Base-by-base conservation (phyloP, 768 basidiomycete species). In the Mycena rebaudengoi region DNA sequence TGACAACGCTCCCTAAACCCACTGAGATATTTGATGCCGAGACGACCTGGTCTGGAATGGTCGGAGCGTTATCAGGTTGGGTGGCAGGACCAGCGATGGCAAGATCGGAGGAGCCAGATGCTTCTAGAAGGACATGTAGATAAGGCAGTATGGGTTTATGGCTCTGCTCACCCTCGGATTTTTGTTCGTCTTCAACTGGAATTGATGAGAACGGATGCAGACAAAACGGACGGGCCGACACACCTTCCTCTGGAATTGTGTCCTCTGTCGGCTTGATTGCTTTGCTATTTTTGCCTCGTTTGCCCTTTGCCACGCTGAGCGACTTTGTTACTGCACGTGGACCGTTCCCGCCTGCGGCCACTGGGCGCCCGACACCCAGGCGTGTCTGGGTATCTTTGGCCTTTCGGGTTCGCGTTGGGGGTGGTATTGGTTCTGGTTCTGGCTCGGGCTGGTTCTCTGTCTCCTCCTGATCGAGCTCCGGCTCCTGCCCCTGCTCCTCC, bases 361-460 rank as follows among this genome's bases (percentile, higher is more conserved):
- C 80, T 10, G 92, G 92, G 67, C 88, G 82, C 3, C 92, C 92
- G 14, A 92, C 86, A 51, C 92, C 92, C 18, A 94, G 81, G 65
- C 80, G 81, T 40, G 82, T 85, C 74, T 92, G 92, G 5, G 86
- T 82, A 51, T 91, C 90, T 73, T 88, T 91, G 13, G 91, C 88
- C 70, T 91, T 91, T 58, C 90, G 82, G 29, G 86, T 85, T 12
- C 90, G 85, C 26, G 79, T 76, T 5, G 73, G 69, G 26, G 64
- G 64, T 12, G 72, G 63, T 12, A 76, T 72, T 29, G 70, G 75
- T 64, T 75, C 70, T 32, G 74, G 68, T 57, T 71, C 65, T 21
- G 65, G 54, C 35, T 69, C 63, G 16, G 67, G 63, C 50, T 73
- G 58, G 37, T 62, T 53, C 43, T 68, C 60, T 13, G 59, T 73